Base-by-base conservation (phyloP, 2,329 filamentous ascomycete species). In the Cercospora sp. region DNA sequence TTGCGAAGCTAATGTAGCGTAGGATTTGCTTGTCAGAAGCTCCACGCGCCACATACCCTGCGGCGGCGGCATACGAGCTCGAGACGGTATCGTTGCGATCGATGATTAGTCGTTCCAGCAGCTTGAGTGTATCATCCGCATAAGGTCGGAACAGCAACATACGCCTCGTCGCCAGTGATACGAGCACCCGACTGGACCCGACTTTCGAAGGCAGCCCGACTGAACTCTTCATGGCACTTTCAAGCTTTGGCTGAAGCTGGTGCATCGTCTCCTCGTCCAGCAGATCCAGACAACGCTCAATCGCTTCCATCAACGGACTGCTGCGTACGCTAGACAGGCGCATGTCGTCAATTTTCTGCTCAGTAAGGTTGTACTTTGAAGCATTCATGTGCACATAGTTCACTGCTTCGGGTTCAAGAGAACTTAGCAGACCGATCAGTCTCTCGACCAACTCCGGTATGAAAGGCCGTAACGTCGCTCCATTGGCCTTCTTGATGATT, bases 41-140 rank as follows among this genome's bases (percentile, higher is more conserved):
- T 10, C 87, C 76, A 21, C 88, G 88, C 73, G 95, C 86, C 65
- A 98, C 84, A 77, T 98, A 98, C 0, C 94, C 95, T 24, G 93
- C 88, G 3, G 94, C 90, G 63, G 89, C 89, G 21, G 94, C 94
- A 78, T 97, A 99, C 2, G 91, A 91, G 70, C 91, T 90, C 76
- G 91, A 94, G 66, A 97, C 94, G 18, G 96, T 95, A 74, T 97
- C 93, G 76, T 99, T 99, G 71, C 91, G 90, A 78, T 99, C 95
- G 61, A 97, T 86, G 1, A 94, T 88, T 67, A 94, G 88, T 78
- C 92, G 94, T 74, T 93, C 88, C 71, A 97, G 86, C 9, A 93
- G 78, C 71, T 89, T 90, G 61, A 97, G 83, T 74, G 97, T 93
- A 8, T 86, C 84, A 70, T 91, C 88, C 12, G 92, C 90, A 74